Evolutionary conservation across 192 early-diverging fungal species (phyloP), one percentile per base, ranked within the genome.

Genomic region (Kappamyces sp.): DNA sequence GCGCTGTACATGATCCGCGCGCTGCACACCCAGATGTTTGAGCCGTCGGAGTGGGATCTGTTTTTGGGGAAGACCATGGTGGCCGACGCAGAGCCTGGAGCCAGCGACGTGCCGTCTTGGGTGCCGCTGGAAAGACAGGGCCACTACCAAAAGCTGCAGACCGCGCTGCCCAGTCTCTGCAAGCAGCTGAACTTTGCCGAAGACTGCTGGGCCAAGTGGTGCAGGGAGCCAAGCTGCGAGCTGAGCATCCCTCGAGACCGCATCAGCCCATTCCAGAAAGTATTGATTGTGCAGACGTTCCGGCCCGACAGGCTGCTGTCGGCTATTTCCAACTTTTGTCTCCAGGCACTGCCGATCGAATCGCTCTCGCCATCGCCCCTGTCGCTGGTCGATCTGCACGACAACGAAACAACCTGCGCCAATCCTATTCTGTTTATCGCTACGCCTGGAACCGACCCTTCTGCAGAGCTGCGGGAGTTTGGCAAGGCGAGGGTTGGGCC

Each of bases 371-470:
- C 80, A 14, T 36, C 59, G 9, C 46, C 75, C 1, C 46, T 78
- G 33, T 81, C 73, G 48, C 48, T 81, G 42, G 62, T 65, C 47
- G 40, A 50, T 7, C 41, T 73, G 15, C 45, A 60, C 42, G 63
- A 66, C 8, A 60, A 71, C 14, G 79, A 81, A 65, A 68, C 80
- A 5, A 35, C 65, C 5, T 57, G 71, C 2, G 55, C 43, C 3
- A 70, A 81, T 47, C 78, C 80, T 1, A 74, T 82, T 45, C 64
- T 82, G 1, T 82, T 81, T 62, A 81, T 82, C 41, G 81, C 73
- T 9, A 82, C 77, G 11, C 74, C 80, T n/a, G 80, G 80, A 34
- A 66, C 75, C 30, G 80, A 82, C 58, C 73, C 76, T 40, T 76
- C 77, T 5, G 68, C 74, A 67, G 80, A 82, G 45, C 52, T 82